These are phyloP conservation scores for Gossypium schwendimanii DNA, from an alignment of 441 rosid genomes.

Conservation along the genomic window DNA sequence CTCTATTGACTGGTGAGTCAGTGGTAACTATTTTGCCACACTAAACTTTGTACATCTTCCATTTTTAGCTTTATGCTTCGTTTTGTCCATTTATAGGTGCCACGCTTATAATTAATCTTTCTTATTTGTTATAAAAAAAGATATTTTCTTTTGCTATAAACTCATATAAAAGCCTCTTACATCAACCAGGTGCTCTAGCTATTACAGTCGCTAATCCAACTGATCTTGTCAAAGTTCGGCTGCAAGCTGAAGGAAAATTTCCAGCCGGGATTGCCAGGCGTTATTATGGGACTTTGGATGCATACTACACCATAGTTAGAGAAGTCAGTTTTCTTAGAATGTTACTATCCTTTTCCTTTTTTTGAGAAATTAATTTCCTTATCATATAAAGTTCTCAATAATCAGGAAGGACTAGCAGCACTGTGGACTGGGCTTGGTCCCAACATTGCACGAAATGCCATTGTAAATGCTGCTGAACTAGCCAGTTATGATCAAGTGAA, in stretches of 20 bases:
- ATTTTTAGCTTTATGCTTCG: constrained; percentile 1
- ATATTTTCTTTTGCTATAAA: neutral
- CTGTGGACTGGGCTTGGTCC: constrained; percentile 82
- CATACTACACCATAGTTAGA: constrained; percentile 52
- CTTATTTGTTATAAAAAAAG: constrained; percentile 4
- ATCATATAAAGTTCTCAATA: neutral
- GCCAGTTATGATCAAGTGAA: constrained; percentile 76
- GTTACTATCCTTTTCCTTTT: neutral
- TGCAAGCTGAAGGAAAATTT: constrained; percentile 67
- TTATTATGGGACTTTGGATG: constrained; percentile 62
- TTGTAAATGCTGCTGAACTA: constrained; percentile 71
- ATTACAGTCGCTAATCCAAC: constrained; percentile 69
- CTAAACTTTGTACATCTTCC: constrained; percentile 14
- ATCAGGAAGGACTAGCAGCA: constrained; percentile 60
- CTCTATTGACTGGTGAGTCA: constrained; percentile 56
- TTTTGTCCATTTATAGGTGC: constrained; percentile 1
- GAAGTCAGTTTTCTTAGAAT: constrained; percentile 36
- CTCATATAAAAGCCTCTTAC: neutral
- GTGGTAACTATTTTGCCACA: constrained; percentile 13
- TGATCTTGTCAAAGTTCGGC: constrained; percentile 69
- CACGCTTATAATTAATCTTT: neutral
- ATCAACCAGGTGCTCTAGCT: constrained; percentile 55
- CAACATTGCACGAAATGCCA: constrained; percentile 64
- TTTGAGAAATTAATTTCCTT: neutral
- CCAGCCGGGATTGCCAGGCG: constrained; percentile 60